phyloP scores from a whole-genome alignment of 805 yeast species.

The Tetrapisispora pingtungensis region DNA sequence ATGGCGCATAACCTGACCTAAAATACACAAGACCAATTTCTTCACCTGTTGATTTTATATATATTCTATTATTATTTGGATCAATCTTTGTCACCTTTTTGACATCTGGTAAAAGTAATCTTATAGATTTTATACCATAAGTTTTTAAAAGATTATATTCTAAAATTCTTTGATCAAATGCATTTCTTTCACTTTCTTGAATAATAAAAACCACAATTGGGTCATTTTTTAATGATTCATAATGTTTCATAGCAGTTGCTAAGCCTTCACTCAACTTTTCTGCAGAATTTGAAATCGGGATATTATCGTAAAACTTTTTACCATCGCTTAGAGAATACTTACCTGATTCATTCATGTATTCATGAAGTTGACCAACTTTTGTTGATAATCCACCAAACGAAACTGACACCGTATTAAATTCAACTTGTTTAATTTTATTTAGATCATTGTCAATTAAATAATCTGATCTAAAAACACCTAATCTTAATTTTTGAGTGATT shows the following conservation, averaged over 20 bases:
- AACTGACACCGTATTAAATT: conserved; percentile 90
- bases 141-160: conserved; percentile 57
- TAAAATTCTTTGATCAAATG: conserved; percentile 80
- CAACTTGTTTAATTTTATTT: conserved; percentile 73
- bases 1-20: conserved; percentile 81
- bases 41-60: conserved; percentile 42
- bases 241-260: conserved; percentile 52
- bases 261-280: conserved; percentile 56
- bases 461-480: conserved; percentile 86
- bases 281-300: conserved; percentile 61
- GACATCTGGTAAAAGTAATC: conserved; percentile 60
- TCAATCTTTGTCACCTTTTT: conserved; percentile 34
- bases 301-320: conserved; percentile 35
- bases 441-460: conserved; percentile 53
- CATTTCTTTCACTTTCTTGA: conserved; percentile 79
- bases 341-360: conserved; percentile 50
- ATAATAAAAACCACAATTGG: conserved; percentile 66
- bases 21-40: conserved; percentile 86
- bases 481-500: conserved; percentile 48
- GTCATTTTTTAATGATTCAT: conserved; percentile 29
- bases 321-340: conserved; percentile 36
- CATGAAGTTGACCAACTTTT: conserved; percentile 68
- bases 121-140: conserved; percentile 48
- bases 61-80: conserved; percentile 37
- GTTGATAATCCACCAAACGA: conserved; percentile 88